A percentile compares a stretch with the other conserved stretches of the same genome.
These are phyloP conservation scores for Penicillium sclerotigenum DNA, from an alignment of 2,329 filamentous ascomycete species.

Conservation along the genomic window DNA sequence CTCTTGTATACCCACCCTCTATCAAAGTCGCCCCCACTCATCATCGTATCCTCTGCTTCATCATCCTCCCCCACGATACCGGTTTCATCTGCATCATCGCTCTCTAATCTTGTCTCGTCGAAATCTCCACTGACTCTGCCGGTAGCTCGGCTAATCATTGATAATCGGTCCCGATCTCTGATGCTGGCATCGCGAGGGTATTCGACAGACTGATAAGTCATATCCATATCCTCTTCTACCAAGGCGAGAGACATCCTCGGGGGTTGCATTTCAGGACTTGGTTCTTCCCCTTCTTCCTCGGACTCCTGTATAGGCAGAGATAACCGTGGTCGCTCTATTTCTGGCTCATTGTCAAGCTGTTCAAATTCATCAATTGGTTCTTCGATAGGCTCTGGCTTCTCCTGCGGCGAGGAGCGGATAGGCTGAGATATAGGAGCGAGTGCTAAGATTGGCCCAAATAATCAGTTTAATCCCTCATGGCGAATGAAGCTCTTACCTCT, in stretches of 20 bases:
- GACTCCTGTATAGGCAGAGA: constrained; percentile 49
- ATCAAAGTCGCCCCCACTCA: constrained; percentile 40
- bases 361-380: constrained; percentile 41
- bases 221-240: constrained; percentile 47
- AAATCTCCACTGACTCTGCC: constrained; percentile 51
- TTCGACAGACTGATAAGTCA: constrained; percentile 43
- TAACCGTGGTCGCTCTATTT: constrained; percentile 41
- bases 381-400: constrained; percentile 21
- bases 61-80: constrained; percentile 38
- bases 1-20: constrained; percentile 31
- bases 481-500: constrained; percentile 39
- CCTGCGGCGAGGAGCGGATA: constrained; percentile 48
- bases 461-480: not conserved
- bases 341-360: constrained; percentile 48
- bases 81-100: constrained; percentile 41
- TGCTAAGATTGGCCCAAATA: constrained; percentile 29
- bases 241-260: constrained; percentile 42
- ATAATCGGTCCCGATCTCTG: constrained; percentile 38
- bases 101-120: constrained; percentile 47
- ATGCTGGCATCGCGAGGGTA: constrained; percentile 43
- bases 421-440: constrained; percentile 50
- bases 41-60: constrained; percentile 35
- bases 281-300: constrained; percentile 45
- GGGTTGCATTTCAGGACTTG: constrained; percentile 35
- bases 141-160: constrained; percentile 44